Percentiles rank a stretch among this genome's conserved stretches.
phyloP scores from a whole-genome alignment of 2,329 filamentous ascomycete species.

The Cadophora sp. region DNA sequence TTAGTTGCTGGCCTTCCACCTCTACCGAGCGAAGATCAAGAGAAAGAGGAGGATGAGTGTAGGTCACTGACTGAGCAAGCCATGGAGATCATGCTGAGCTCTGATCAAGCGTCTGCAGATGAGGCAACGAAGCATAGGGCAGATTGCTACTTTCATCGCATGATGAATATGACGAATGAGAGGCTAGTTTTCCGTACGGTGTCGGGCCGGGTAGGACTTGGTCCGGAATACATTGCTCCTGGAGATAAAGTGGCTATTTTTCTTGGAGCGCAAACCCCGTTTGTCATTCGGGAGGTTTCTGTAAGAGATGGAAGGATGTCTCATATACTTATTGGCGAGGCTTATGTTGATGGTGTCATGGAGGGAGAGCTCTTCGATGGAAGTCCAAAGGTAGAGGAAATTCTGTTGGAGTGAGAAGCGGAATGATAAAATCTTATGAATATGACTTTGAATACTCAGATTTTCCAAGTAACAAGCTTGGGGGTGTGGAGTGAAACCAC shows the following conservation, averaged over 20 bases:
- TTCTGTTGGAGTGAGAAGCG: no score
- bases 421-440: no score
- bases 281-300: background rate
- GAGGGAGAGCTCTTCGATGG: background rate
- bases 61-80: no score
- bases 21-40: no score
- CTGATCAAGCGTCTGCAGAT: no score
- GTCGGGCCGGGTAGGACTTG: background rate
- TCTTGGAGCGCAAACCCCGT: background rate
- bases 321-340: background rate
- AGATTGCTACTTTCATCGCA: background rate
- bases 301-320: background rate
- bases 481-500: no score
- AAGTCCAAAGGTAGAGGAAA: background rate
- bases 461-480: no score
- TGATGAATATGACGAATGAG: background rate
- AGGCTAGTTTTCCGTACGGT: background rate
- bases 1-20: no score
- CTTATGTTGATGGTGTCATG: constrained; percentile 1
- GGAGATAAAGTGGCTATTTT: background rate
- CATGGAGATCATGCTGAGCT: no score
- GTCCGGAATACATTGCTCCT: background rate
- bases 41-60: no score
- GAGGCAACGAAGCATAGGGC: no score
- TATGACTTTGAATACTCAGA: no score